Evolutionary conservation across 345 rosid species (phyloP), one percentile per base, ranked within the genome.

Genomic region (Trapa incisa): DNA sequence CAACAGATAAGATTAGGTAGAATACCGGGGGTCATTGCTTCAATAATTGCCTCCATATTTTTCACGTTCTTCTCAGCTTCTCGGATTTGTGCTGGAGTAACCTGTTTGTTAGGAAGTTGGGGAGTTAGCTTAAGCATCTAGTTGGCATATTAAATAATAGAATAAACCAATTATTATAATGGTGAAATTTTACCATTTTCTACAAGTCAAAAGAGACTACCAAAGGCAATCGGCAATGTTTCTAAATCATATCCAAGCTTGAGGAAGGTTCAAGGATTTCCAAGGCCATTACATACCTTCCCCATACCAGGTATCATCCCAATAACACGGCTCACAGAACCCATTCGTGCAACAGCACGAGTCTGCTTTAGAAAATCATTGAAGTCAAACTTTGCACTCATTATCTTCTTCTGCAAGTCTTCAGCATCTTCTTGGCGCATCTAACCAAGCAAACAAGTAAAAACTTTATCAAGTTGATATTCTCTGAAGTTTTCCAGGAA

Each of bases 291-390:
- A 39, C 72, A 22, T 78, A 85, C 96, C 96, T 94, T 91, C 32
- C 85, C 89, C 99, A 94, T 87, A 70, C 99, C 97, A 0, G 97
- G 99, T 67, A 94, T 91, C 99, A 94, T 94, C 76, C 99, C 96
- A 67, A 94, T 75, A 71, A 91, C 91, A 61, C 89, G 91, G 70
- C 86, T 82, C 92, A 94, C 84, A 33, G 99, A 91, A 67, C 99
- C 99, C 99, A 94, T 94, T 15, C 81, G 87, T 43, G 99, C 97
- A 78, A 94, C 94, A 45, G 94, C 81, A 45, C 95, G 91, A 69
- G 97, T 94, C 75, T 94, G 99, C 83, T 91, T 91, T 61, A 94
- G 77, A 75, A 91, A 86, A 83, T 94, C 99, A 74, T 94, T 94
- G 81, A 94, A 94, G 79, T 94, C 97, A 70, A 91, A 94, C 75